phyloP scores from a whole-genome alignment of 306 rosid species.

The Argentina anserina region DNA sequence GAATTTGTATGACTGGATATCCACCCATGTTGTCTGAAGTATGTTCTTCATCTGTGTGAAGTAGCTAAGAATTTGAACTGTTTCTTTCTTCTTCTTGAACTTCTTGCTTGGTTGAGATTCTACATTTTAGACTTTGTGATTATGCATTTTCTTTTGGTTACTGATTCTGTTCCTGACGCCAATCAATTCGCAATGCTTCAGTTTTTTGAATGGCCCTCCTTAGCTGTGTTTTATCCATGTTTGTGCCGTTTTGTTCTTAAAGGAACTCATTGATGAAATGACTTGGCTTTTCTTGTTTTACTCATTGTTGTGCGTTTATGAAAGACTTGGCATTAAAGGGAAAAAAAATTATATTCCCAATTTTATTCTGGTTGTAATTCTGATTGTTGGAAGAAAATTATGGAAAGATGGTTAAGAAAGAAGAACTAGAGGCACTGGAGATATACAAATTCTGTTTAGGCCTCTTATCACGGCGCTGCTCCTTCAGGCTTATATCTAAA shows the following conservation, averaged over 20 bases:
- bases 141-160: neutral
- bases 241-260: neutral
- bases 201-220: neutral
- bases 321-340: neutral
- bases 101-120: neutral
- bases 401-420: neutral
- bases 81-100: neutral
- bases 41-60: neutral
- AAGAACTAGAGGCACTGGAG: neutral
- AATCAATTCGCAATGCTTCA: neutral
- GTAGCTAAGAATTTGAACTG: neutral
- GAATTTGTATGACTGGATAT: neutral
- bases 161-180: neutral
- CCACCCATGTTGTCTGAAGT: neutral
- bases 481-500: neutral
- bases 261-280: neutral
- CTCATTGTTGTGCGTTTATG: neutral
- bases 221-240: neutral
- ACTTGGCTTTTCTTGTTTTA: neutral
- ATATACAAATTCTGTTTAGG: neutral
- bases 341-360: neutral
- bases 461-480: neutral
- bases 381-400: neutral
- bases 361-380: neutral
- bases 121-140: neutral